Conservation (phyloP, 192 early-diverging fungal genomes). For the Backusella tarrabulga region DNA sequence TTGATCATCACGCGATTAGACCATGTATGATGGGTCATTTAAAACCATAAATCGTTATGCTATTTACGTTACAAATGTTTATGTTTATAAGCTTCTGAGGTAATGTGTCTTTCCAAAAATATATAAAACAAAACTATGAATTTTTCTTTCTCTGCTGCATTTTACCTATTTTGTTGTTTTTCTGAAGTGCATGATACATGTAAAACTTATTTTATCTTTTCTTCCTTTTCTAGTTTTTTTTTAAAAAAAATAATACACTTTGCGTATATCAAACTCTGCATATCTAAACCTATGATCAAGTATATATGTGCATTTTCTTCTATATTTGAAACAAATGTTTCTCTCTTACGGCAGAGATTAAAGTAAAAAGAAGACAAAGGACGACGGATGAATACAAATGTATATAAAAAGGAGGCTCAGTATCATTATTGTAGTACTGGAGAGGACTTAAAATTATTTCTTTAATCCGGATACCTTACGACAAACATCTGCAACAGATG, state of each 20-base stretch:
- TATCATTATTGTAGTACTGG: too few relatives aligned
- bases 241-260: neutral
- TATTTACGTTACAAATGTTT: neutral
- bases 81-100: neutral
- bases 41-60: neutral
- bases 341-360: neutral
- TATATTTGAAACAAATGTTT: neutral
- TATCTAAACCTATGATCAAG: neutral
- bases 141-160: neutral
- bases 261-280: neutral
- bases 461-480: neutral
- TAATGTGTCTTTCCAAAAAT: slow-evolving; percentile 1
- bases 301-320: neutral
- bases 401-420: too few relatives aligned
- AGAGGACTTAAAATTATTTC: neutral
- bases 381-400: too few relatives aligned
- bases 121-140: neutral
- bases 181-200: neutral
- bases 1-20: neutral
- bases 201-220: neutral
- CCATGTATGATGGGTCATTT: neutral
- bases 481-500: neutral
- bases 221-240: neutral
- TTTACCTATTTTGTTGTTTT: neutral
- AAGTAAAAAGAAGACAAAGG: neutral